Percentiles rank a stretch among this genome's conserved stretches.
phyloP scores from a whole-genome alignment of 352 stramenopile species.

The Globisporangium okanoganense region DNA sequence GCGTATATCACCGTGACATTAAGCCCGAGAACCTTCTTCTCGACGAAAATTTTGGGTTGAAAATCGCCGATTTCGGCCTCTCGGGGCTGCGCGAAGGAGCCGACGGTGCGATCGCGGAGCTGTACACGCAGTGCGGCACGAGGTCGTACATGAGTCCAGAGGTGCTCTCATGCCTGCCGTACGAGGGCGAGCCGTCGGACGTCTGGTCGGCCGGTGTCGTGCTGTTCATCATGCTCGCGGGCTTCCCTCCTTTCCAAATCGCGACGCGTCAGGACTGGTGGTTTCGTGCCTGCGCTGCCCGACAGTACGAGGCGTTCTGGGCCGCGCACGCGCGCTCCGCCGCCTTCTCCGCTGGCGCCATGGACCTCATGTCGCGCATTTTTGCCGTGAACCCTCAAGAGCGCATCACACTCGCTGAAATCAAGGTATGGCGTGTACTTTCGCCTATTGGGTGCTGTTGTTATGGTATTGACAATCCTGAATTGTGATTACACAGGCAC shows the following conservation, averaged over 20 bases:
- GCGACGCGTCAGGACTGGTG: constrained; percentile 88
- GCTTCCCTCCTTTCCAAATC: constrained; percentile 91
- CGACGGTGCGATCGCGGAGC: constrained; percentile 53
- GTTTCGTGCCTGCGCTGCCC: constrained; percentile 72
- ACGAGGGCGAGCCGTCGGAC: constrained; percentile 86
- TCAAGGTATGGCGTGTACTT: constrained; percentile 33
- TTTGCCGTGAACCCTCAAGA: constrained; percentile 69
- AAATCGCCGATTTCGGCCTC: constrained; percentile 96
- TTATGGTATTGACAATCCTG: background rate
- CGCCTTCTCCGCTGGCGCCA: constrained; percentile 68
- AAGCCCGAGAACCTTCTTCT: constrained; percentile 94
- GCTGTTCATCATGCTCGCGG: constrained; percentile 92
- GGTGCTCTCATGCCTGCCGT: constrained; percentile 77
- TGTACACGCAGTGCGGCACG: constrained; percentile 89
- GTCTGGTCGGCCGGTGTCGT: constrained; percentile 92
- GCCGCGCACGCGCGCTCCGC: constrained; percentile 64
- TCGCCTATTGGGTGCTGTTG: background rate
- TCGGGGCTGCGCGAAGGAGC: constrained; percentile 80
- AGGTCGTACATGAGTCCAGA: constrained; percentile 93
- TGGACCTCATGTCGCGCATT: constrained; percentile 67
- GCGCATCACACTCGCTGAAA: constrained; percentile 74
- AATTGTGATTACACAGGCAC: constrained; percentile 24
- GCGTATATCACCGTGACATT: constrained; percentile 91
- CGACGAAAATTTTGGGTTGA: constrained; percentile 80
- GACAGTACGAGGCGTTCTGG: constrained; percentile 82